Percentiles rank a stretch among this genome's conserved stretches.
Conservation (phyloP, 1,284 basidiomycete genomes). For the Jaminaea rosea region DNA sequence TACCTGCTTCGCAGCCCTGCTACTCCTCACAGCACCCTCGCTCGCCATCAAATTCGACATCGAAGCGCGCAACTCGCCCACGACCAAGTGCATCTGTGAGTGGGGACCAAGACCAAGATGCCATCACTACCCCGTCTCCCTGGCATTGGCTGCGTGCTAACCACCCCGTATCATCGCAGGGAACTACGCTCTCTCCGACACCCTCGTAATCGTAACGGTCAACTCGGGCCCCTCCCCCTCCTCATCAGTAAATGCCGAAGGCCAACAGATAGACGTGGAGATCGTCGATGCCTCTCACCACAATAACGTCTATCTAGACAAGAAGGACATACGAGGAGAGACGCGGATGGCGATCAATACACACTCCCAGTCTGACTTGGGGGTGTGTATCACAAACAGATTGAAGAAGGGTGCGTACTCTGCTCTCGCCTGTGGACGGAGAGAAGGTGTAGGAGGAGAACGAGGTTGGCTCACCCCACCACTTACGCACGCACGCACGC, state of each 20-base stretch:
- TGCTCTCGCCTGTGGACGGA: neutral
- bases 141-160: too few relatives aligned
- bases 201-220: slow-evolving; percentile 66
- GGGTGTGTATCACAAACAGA: slow-evolving; percentile 83
- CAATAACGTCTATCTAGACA: slow-evolving; percentile 83
- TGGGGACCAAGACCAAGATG: too few relatives aligned
- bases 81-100: slow-evolving; percentile 41
- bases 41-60: slow-evolving; percentile 44
- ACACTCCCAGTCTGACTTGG: slow-evolving; percentile 84
- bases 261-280: slow-evolving; percentile 65
- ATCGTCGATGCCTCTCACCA: slow-evolving; percentile 80
- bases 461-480: too few relatives aligned
- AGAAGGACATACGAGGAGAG: slow-evolving; percentile 78
- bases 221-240: slow-evolving; percentile 59
- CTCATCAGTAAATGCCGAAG: slow-evolving; percentile 3
- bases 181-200: slow-evolving; percentile 45
- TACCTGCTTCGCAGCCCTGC: too few relatives aligned
- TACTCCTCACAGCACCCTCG: slow-evolving; percentile 4
- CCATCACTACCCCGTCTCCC: too few relatives aligned
- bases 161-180: too few relatives aligned
- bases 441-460: neutral
- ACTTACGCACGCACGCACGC: too few relatives aligned
- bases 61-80: slow-evolving; percentile 15
- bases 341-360: slow-evolving; percentile 88
- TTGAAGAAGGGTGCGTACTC: slow-evolving; percentile 60